Percentiles rank a stretch among this genome's conserved stretches.
These are phyloP conservation scores for Pontederia crassipes DNA, from an alignment of 176 grass and related monocot species.

Conservation along the genomic window DNA sequence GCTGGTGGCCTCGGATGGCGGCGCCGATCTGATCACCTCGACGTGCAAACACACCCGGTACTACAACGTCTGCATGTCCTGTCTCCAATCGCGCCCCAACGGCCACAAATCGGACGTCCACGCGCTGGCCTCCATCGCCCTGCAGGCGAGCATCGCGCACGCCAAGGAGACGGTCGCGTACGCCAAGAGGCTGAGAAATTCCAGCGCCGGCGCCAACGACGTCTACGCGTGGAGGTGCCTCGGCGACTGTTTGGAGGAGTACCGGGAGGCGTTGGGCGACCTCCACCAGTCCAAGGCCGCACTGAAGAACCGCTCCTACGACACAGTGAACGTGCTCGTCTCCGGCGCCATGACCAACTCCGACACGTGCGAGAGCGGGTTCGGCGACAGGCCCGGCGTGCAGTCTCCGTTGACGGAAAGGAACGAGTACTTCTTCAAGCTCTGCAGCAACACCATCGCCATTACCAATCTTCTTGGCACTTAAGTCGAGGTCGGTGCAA, in stretches of 20 bases:
- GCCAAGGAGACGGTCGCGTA: neutral
- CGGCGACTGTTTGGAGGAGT: neutral
- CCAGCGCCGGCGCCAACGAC: neutral
- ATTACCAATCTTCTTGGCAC: neutral
- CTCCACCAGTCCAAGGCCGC: neutral
- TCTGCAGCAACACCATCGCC: constrained; percentile 5
- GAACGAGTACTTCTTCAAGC: constrained; percentile 1
- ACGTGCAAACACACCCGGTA: neutral
- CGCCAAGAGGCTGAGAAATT: neutral
- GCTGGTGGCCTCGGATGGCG: neutral
- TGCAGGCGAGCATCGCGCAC: neutral
- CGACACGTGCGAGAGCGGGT: constrained; percentile 2
- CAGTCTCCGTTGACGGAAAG: neutral
- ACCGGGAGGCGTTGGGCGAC: neutral
- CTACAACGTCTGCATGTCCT: neutral
- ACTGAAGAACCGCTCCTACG: neutral
- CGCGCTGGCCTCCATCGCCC: neutral
- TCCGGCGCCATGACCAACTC: constrained; percentile 1
- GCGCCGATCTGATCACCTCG: neutral
- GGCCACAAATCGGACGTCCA: neutral
- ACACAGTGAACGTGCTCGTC: neutral
- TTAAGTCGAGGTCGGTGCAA: too few relatives aligned
- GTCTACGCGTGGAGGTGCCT: neutral
- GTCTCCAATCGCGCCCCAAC: neutral
- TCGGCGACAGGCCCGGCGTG: neutral